phyloP scores from a whole-genome alignment of 345 rosid genomes.

The Pistacia integerrima region DNA sequence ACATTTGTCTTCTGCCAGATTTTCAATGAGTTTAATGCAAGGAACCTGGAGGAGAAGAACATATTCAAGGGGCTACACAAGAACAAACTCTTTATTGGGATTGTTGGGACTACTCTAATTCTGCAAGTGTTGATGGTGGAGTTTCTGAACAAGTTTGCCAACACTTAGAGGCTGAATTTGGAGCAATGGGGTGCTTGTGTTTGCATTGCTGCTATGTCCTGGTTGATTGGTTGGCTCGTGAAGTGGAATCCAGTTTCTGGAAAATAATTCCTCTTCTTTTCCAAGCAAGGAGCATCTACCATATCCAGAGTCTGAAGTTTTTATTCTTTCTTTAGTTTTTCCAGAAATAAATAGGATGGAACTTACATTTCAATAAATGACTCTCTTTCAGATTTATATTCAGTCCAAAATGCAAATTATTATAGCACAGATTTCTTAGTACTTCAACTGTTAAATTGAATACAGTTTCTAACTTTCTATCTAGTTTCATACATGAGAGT shows the following conservation, averaged over 20 bases:
- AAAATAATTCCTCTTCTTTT: not conserved
- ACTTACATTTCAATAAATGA: too few relatives aligned
- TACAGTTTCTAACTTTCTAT: too few relatives aligned
- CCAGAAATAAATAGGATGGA: too few relatives aligned
- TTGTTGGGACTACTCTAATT: slow-evolving; percentile 32
- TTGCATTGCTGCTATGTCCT: slow-evolving; percentile 37
- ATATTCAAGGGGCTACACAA: slow-evolving; percentile 37
- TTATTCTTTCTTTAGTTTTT: too few relatives aligned
- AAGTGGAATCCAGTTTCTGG: slow-evolving; percentile 40
- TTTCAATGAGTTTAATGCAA: slow-evolving; percentile 43
- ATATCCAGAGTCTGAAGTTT: too few relatives aligned
- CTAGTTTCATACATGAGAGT: too few relatives aligned
- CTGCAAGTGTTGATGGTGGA: slow-evolving; percentile 47
- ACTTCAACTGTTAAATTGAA: too few relatives aligned
- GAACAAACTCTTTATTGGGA: slow-evolving; percentile 36
- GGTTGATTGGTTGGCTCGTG: slow-evolving; percentile 41
- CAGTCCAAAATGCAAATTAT: too few relatives aligned
- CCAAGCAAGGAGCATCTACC: not conserved
- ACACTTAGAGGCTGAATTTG: slow-evolving; percentile 40
- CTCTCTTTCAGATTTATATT: too few relatives aligned
- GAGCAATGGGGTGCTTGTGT: slow-evolving; percentile 44
- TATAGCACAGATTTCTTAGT: too few relatives aligned
- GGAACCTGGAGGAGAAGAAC: slow-evolving; percentile 46
- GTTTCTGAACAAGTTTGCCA: slow-evolving; percentile 43
- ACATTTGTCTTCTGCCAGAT: slow-evolving; percentile 40